Evolutionary conservation across 2,329 filamentous ascomycete genomes (phyloP), one percentile per base, ranked within the genome.

Genomic region (Exserohilum turcica): DNA sequence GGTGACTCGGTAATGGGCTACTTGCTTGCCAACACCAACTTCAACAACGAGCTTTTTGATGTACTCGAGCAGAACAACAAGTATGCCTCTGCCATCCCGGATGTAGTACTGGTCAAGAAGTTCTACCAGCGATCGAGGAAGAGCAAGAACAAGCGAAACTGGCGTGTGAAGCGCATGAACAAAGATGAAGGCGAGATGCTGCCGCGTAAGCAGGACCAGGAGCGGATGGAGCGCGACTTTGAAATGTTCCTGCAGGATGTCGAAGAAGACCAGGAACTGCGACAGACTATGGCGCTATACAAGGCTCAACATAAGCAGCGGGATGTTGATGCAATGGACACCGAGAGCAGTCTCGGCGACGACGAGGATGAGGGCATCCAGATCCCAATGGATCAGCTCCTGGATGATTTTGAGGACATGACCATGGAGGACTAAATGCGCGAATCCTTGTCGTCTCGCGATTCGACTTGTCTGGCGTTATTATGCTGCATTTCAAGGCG

Each of bases 1-100:
- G 94, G 94, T 47, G 94, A 99, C 78, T 92, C 90, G 0, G 94
- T 89, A 4, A 86, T 99, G 83, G 94, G 94, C n/a, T 99, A 97
- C 74, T 86, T 96, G 74, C 78, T 99, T 43, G 87, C 86, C 4
- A 92, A 91, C 43, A 87, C 91, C 48, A 96, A 96, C 75, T 97
- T 93, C 82, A 97, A 99, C 82, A 94, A 92, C 71, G 80, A 83
- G 8, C 84, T 95, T 63, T 92, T 89, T 63, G 92, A 96, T 64
- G 89, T 87, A 5, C 83, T 97, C 29, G 92, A 97, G 75, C 91
- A 87, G 47, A 86, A 86, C 73, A 67, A 66, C 57, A 86, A 87
- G 44, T 93, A 95, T 76, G 80, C 85, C 2, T 88, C 86, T 3
- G 86, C 83, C 3, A 90, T 99, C 50, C 94, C 94, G 0, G 94